Base-by-base conservation (phyloP, 139 green algal species). In the Micromonas pusilla region DNA sequence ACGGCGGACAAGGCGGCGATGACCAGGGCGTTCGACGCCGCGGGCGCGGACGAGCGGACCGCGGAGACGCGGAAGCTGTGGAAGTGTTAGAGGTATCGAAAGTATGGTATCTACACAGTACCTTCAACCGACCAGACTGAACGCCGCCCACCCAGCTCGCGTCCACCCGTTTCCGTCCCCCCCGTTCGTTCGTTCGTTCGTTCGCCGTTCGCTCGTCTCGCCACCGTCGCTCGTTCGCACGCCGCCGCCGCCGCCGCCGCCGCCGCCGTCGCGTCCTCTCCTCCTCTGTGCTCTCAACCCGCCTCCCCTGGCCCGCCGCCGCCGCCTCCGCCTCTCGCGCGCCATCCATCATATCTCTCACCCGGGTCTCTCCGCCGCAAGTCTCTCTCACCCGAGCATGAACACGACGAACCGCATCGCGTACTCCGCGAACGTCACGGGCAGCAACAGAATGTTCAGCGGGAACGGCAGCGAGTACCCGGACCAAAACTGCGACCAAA, bases 381-480 rank as follows among this genome's bases (percentile, higher is more conserved):
- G n/a, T n/a, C 53, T 64, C 63, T 16, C 63, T 75, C 28, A 75
- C 20, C 33, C 39, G 13, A 57, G 52, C 45, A 34, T 37, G n/a
- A 66, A 64, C 53, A 70, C 72, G 28, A 70, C 3, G 13, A 60
- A 70, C 45, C 52, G 25, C 30, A 75, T 52, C 16, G 16, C 25
- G 32, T 53, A 80, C 62, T 80, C 73, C 4, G 34, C 28, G 62
- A 80, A 28, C 34, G 26, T 31, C 13, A 82, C 25, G 21, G 77
- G 77, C n/a, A 82, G 19, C 5, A 82, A 28, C 3, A 82, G 66
- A 4, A 82, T 57, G 68, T 77, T 82, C 21, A 77, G 16, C 21
- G 77, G 77, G 52, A 82, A 82, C 2, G 45, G 39, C 16, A 82
- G 52, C 31, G 23, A 23, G 39, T 79, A 82, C 23, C 38, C 66